Conservation (phyloP, 352 stramenopile genomes). For the Phytophthora chlamydospora region DNA sequence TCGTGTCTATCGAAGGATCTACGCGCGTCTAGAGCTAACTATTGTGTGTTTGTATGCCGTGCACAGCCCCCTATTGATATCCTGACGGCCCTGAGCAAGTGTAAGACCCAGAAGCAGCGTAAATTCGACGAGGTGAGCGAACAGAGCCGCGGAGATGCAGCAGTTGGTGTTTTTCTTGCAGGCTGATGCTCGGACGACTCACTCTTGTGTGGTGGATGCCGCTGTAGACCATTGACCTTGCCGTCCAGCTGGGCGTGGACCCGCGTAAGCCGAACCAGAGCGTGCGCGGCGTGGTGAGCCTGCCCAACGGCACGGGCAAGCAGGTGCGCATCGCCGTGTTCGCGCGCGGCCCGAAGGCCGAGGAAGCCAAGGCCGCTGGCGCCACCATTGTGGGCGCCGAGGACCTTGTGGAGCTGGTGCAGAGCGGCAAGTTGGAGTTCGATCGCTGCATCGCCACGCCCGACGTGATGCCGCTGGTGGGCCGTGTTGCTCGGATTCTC, state of each 20-base stretch:
- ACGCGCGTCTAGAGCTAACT: constrained; percentile 9
- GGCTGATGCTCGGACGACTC: not conserved
- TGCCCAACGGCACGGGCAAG: constrained; percentile 90
- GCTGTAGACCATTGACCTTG: constrained; percentile 81
- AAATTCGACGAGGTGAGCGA: constrained; percentile 87
- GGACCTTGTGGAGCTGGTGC: constrained; percentile 89
- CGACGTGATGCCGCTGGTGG: constrained; percentile 94
- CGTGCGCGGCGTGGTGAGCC: constrained; percentile 82
- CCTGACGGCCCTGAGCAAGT: constrained; percentile 55
- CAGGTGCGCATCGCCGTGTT: constrained; percentile 91
- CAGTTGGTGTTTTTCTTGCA: not conserved
- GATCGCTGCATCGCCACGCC: constrained; percentile 93
- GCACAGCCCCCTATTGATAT: constrained; percentile 64
- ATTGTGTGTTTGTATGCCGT: constrained; percentile 1
- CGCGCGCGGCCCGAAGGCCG: constrained; percentile 85
- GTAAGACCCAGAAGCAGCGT: constrained; percentile 65
- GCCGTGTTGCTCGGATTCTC: constrained; percentile 92
- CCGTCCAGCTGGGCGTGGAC: constrained; percentile 85
- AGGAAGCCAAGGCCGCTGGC: constrained; percentile 90
- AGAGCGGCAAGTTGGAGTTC: constrained; percentile 92
- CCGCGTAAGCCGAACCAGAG: constrained; percentile 91
- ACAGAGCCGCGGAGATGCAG: not conserved
- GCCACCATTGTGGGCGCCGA: constrained; percentile 91
- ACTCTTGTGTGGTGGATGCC: constrained; percentile 11
- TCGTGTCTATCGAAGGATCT: constrained; percentile 2